Evolutionary conservation across 2,329 filamentous ascomycete species (phyloP), one percentile per base, ranked within the genome.

Genomic region (Macrophomina tecta): DNA sequence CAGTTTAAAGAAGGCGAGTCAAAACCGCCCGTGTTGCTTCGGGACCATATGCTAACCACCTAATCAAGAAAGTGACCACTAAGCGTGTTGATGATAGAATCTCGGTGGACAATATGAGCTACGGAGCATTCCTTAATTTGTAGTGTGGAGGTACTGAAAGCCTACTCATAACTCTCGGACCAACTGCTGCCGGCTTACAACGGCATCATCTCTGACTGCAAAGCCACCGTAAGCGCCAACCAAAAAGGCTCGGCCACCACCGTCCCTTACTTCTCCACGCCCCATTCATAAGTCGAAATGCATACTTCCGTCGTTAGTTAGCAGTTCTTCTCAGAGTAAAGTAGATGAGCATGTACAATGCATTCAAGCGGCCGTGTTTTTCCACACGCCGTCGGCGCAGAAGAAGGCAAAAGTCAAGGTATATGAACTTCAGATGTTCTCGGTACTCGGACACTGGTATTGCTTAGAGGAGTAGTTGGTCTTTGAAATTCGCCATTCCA

Each of bases 51-150:
- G 23, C 23, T 23, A 23, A 23, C 23, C 23, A 2, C 3, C 23
- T 1, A 23, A 23, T 23, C 23, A 23, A 61, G 16, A 89, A 87
- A 72, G 91, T 90, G 0, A 82, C 83, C 2, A 77, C 82, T 32
- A 83, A 86, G 1, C 81, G 94, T 2, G 79, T 80, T 23, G 87
- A 88, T 2, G 91, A 94, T 76, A 91, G 91, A 0, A 93, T 94
- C 14, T n/a, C 68, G 0, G 60, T 58, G 1, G 61, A 68, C 14
- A 56, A 62, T 4, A 70, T 73, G 23, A 55, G 46, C 7, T 71
- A 71, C 51, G 75, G 81, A 48, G 70, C 73, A 1, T 83, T 79
- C 66, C 73, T 83, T 9, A 82, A 82, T 67, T 77, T 83, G 72
- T 73, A 80, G 62, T 83, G 82, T 48, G 73, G 76, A 2, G 82